A percentile compares a stretch with the other conserved stretches of the same genome.
These are phyloP conservation scores for Leishmania guyanensis DNA, from an alignment of 208 protist species.

Conservation along the genomic window DNA sequence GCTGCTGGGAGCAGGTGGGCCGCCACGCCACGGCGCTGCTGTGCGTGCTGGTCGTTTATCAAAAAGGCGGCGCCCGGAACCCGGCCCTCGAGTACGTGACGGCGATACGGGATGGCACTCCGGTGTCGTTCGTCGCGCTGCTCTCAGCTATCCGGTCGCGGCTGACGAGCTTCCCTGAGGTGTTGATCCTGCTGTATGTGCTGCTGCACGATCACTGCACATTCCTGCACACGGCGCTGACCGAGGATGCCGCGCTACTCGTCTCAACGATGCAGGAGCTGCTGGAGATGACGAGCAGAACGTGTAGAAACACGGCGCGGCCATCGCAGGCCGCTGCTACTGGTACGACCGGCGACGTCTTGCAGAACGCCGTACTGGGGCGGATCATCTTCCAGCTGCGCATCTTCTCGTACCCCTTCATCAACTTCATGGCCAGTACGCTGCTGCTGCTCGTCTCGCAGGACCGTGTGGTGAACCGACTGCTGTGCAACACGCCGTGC, in stretches of 20 bases:
- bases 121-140: slow-evolving; percentile 42
- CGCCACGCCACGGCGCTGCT: slow-evolving; percentile 66
- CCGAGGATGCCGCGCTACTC: slow-evolving; percentile 35
- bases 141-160: slow-evolving; percentile 40
- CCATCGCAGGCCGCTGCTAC: background rate
- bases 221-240: slow-evolving; percentile 53
- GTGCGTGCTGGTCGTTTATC: slow-evolving; percentile 61
- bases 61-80: slow-evolving; percentile 66
- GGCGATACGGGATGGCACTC: slow-evolving; percentile 26
- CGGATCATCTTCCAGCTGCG: slow-evolving; percentile 42
- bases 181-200: slow-evolving; percentile 74
- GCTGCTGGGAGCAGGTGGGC: slow-evolving; percentile 43
- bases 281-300: slow-evolving; percentile 49
- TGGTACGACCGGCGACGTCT: slow-evolving; percentile 25
- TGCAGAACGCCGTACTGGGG: slow-evolving; percentile 33
- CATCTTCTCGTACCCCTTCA: slow-evolving; percentile 72
- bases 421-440: slow-evolving; percentile 80
- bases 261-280: slow-evolving; percentile 50
- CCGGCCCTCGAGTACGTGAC: slow-evolving; percentile 52
- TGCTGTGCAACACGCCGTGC: slow-evolving; percentile 46
- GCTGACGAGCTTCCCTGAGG: slow-evolving; percentile 45
- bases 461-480: slow-evolving; percentile 59
- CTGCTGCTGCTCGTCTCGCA: slow-evolving; percentile 80
- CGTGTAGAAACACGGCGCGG: slow-evolving; percentile 16
- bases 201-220: slow-evolving; percentile 70